These are phyloP conservation scores for Microcyclospora pomicola DNA, from an alignment of 2,329 filamentous ascomycete genomes.

Conservation along the genomic window DNA sequence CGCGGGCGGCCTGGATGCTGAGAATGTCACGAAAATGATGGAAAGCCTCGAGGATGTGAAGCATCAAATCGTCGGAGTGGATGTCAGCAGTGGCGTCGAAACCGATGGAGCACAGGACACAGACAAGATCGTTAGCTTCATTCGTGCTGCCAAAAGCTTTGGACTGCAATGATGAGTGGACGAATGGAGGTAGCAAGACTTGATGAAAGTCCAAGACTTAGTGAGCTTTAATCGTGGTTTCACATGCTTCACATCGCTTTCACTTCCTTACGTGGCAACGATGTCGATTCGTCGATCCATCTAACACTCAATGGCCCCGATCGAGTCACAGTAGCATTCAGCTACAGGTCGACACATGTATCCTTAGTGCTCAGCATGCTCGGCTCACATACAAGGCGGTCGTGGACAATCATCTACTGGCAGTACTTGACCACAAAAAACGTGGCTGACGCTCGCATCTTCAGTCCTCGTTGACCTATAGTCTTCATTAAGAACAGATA, in stretches of 20 bases:
- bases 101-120: slow-evolving; percentile 66
- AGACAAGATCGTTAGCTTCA: slow-evolving; percentile 67
- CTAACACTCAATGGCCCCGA: background rate
- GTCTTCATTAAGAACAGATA: too few relatives aligned
- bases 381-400: too few relatives aligned
- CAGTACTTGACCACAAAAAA: too few relatives aligned
- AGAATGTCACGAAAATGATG: slow-evolving; percentile 60
- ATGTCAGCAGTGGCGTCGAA: slow-evolving; percentile 92
- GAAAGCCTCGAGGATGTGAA: slow-evolving; percentile 43
- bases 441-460: too few relatives aligned
- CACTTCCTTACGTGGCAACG: too few relatives aligned
- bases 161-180: slow-evolving; percentile 5
- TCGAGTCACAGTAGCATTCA: too few relatives aligned
- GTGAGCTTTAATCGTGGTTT: too few relatives aligned
- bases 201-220: background rate
- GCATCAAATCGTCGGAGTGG: slow-evolving; percentile 59
- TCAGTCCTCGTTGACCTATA: too few relatives aligned
- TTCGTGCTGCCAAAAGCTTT: slow-evolving; percentile 53
- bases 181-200: background rate
- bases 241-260: too few relatives aligned
- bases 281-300: background rate
- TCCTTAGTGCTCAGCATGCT: too few relatives aligned
- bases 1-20: slow-evolving; percentile 69
- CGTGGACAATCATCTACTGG: too few relatives aligned
- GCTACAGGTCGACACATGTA: too few relatives aligned